phyloP scores from a whole-genome alignment of 805 yeast genomes.

The Lipomyces yamanashiensis region DNA sequence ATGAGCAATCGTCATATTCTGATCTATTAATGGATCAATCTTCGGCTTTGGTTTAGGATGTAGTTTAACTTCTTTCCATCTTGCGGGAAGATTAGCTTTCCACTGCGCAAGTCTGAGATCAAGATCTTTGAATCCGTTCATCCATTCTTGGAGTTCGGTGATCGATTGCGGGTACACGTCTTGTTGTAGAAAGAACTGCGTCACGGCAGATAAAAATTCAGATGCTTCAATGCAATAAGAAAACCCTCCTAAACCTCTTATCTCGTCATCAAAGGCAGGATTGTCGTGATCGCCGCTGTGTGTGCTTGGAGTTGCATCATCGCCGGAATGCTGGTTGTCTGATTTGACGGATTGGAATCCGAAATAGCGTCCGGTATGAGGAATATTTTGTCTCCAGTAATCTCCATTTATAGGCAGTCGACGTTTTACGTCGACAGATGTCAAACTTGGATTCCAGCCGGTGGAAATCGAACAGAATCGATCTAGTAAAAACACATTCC shows the following conservation, averaged over 20 bases:
- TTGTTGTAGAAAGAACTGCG: conserved; percentile 20
- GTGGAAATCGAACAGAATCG: conserved; percentile 26
- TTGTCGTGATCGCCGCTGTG: background rate
- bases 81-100: conserved; percentile 19
- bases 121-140: conserved; percentile 21
- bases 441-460: conserved; percentile 28
- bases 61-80: conserved; percentile 17
- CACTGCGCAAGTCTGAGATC: conserved; percentile 20
- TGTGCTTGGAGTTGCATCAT: conserved; percentile 3
- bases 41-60: conserved; percentile 10
- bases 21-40: conserved; percentile 17
- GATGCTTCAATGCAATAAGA: conserved; percentile 21
- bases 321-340: background rate
- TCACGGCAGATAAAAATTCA: conserved; percentile 11
- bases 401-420: conserved; percentile 18
- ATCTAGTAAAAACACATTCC: conserved; percentile 24
- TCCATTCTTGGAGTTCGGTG: conserved; percentile 19
- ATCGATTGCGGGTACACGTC: conserved; percentile 9
- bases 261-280: conserved; percentile 1
- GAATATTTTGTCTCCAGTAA: conserved; percentile 13
- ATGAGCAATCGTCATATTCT: conserved; percentile 25
- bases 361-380: conserved; percentile 21
- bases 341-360: conserved; percentile 13
- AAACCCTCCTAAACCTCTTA: conserved; percentile 15
- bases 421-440: conserved; percentile 22